Base-by-base conservation (phyloP, 1,139 yeast genomes). In the Ogataea hybrid region DNA sequence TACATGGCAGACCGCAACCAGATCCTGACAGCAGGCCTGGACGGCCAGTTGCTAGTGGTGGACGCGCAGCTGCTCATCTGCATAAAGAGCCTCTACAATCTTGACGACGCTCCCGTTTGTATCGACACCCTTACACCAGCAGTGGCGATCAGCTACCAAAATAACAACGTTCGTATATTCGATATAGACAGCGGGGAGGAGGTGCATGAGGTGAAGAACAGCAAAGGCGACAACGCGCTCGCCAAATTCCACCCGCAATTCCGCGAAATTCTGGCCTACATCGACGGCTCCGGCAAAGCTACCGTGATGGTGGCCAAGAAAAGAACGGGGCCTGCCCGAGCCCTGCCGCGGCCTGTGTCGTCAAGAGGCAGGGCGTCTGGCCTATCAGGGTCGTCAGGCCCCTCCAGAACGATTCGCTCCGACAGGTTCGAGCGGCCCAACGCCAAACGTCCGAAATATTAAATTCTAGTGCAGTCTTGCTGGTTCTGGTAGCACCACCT, bases 11-110 rank as follows among this genome's bases (percentile, higher is more conserved):
- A 36, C 28, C 88, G 95, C 29, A 80, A 90, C 27, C 94, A 86
- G 64, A 61, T 90, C 35, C 95, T 96, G 0, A 79, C 89, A 8
- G 97, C 97, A 3, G 84, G 96, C 1, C 73, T 76, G 41, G 74
- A 77, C 46, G 96, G 97, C 4, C 62, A 81, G 30, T 95, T 90
- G 3, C 95, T 87, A 55, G 83, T 90, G 15, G 86, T 96, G 85
- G 97, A 90, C 61, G 88, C 88, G 1, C 75, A 79, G 10, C 78
- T 80, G 40, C 73, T 78, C 44, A 80, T 83, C 58, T 80, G 95
- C 53, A 75, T 86, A 9, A 71, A 96, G 49, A 78, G 90, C 9
- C 80, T 89, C 83, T 71, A 86, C 3, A 95, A 95, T 4, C 62
- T 77, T 3, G 82, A 81, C 56, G 77, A 75, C 52, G 68, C 79